These are phyloP conservation scores for Panaeolus cyanescens DNA, from an alignment of 768 basidiomycete species.

Conservation along the genomic window DNA sequence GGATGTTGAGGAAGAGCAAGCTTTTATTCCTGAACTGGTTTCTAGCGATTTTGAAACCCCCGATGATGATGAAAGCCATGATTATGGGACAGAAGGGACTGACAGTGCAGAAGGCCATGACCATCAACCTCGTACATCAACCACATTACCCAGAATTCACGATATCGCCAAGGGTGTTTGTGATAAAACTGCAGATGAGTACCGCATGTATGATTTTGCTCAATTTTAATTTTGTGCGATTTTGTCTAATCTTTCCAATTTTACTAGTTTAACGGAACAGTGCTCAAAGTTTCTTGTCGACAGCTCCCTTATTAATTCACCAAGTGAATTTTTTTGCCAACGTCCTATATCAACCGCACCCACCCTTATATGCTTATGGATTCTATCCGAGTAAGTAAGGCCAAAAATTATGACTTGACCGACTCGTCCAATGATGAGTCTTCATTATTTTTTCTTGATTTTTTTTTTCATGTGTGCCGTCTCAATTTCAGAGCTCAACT, in stretches of 20 bases:
- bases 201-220: conserved; percentile 23
- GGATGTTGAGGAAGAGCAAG: conserved; percentile 25
- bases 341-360: conserved; percentile 8
- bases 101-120: neutral
- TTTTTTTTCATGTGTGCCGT: too few species aligned
- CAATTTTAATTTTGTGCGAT: conserved; percentile 1
- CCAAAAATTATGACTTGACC: too few species aligned
- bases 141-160: neutral
- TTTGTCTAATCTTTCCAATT: neutral
- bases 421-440: too few species aligned
- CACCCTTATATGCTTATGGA: conserved; percentile 11
- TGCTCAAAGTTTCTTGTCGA: conserved; percentile 7
- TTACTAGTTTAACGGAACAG: conserved; percentile 5
- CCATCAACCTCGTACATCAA: neutral
- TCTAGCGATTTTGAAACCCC: conserved; percentile 10
- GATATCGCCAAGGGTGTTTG: conserved; percentile 27
- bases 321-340: conserved; percentile 10
- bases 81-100: neutral
- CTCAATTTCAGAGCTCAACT: neutral
- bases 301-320: neutral
- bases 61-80: neutral
- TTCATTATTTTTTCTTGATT: too few species aligned
- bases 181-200: conserved; percentile 28
- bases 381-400: conserved; percentile 10
- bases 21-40: conserved; percentile 15